Conservation (phyloP, 176 grass and related monocot species). For the Miscanthus lutarioriparius region DNA sequence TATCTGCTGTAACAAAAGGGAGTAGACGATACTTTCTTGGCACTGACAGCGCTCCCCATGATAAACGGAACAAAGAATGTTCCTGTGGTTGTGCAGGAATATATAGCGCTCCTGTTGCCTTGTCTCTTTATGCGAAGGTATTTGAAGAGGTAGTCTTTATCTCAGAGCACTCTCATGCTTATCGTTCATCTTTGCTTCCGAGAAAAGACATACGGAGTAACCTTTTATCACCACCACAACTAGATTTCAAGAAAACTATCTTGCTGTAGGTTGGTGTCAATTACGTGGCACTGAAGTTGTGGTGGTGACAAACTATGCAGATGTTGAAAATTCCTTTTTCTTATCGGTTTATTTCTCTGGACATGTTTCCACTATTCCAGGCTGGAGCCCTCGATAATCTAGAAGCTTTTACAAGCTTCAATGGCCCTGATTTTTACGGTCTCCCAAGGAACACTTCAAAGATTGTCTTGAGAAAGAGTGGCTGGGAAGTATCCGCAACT, state of each 20-base stretch:
- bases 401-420: slow-evolving; percentile 89
- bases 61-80: slow-evolving; percentile 77
- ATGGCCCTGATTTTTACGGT: slow-evolving; percentile 91
- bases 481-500: slow-evolving; percentile 65
- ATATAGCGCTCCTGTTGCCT: slow-evolving; percentile 76
- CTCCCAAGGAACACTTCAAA: slow-evolving; percentile 77
- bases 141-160: slow-evolving; percentile 76
- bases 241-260: neutral
- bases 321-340: neutral
- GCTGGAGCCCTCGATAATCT: slow-evolving; percentile 78
- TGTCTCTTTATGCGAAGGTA: slow-evolving; percentile 86
- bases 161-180: neutral
- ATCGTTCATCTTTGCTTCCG: neutral
- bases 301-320: neutral
- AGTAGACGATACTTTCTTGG: slow-evolving; percentile 48
- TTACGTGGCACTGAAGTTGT: neutral
- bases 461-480: slow-evolving; percentile 62
- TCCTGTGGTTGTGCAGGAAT: slow-evolving; percentile 90
- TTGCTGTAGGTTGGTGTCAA: neutral
- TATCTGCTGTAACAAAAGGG: slow-evolving; percentile 4
- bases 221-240: neutral
- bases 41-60: slow-evolving; percentile 85
- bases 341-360: neutral
- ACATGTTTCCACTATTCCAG: slow-evolving; percentile 40
- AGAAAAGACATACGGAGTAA: neutral